Evolutionary conservation across 2,329 filamentous ascomycete genomes (phyloP).

Genomic region (Colletotrichum theobromicola): DNA sequence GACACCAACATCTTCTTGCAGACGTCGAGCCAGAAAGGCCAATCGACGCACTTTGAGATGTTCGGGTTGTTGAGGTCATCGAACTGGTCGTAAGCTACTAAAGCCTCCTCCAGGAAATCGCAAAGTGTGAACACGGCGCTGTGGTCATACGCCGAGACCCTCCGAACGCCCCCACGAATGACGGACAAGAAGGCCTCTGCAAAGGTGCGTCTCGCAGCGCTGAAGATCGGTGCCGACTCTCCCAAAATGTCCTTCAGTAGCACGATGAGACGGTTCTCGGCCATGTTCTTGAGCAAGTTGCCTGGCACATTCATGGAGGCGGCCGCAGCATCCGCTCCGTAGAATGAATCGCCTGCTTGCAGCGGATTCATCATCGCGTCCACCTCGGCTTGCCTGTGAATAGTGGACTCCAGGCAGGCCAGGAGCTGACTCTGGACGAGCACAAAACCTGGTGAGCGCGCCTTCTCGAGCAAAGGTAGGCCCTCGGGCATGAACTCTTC

Average conservation of each 20-base stretch:
- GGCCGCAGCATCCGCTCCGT: slow-evolving; percentile 69
- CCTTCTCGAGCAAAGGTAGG: slow-evolving; percentile 59
- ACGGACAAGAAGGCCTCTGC: slow-evolving; percentile 76
- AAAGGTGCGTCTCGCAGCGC: slow-evolving; percentile 68
- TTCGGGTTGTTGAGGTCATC: slow-evolving; percentile 44
- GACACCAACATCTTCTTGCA: slow-evolving; percentile 80
- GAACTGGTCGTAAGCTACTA: slow-evolving; percentile 64
- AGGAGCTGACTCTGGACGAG: slow-evolving; percentile 84
- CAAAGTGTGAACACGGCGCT: slow-evolving; percentile 88
- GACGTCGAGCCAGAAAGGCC: slow-evolving; percentile 85
- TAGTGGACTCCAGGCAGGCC: slow-evolving; percentile 78
- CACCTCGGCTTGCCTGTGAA: slow-evolving; percentile 73
- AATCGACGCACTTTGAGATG: slow-evolving; percentile 64
- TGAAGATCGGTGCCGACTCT: slow-evolving; percentile 42
- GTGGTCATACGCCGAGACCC: slow-evolving; percentile 81
- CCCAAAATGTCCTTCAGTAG: slow-evolving; percentile 81
- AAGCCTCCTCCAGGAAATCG: slow-evolving; percentile 85
- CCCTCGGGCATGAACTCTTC: slow-evolving; percentile 71
- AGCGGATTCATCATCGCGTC: slow-evolving; percentile 48
- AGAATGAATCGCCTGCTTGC: slow-evolving; percentile 48
- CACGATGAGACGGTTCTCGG: slow-evolving; percentile 86
- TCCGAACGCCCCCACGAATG: slow-evolving; percentile 75
- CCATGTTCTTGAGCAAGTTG: slow-evolving; percentile 81
- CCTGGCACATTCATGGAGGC: slow-evolving; percentile 65
- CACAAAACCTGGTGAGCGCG: slow-evolving; percentile 76